A percentile compares a stretch with the other conserved stretches of the same genome.
Conservation (phyloP, 2,329 filamentous ascomycete genomes). For the Diaporthe citri region DNA sequence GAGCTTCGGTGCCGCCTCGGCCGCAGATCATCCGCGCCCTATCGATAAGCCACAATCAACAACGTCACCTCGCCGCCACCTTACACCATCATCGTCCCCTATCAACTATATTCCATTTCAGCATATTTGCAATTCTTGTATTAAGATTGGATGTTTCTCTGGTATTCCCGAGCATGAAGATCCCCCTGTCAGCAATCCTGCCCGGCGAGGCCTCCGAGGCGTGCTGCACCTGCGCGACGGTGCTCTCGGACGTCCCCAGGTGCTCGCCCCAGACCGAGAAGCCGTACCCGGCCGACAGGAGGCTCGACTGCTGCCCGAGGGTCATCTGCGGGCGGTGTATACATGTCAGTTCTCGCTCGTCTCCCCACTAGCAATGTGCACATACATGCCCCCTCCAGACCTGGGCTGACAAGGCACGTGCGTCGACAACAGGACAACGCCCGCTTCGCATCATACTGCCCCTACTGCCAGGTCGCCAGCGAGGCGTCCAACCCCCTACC, state of each 20-base stretch:
- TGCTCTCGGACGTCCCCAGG: constrained; percentile 67
- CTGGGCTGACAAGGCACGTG: constrained; percentile 35
- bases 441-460: constrained; percentile 76
- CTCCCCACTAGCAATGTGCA: too few species aligned
- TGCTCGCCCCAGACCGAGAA: constrained; percentile 71
- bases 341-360: constrained; percentile 67
- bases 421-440: constrained; percentile 67
- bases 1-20: constrained; percentile 31
- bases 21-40: constrained; percentile 17
- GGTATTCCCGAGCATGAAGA: constrained; percentile 27
- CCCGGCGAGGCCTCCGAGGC: constrained; percentile 51
- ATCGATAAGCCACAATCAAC: constrained; percentile 38
- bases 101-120: neutral
- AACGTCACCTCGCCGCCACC: constrained; percentile 38
- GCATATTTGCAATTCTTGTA: neutral
- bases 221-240: constrained; percentile 78
- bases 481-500: constrained; percentile 67
- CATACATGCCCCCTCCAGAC: neutral
- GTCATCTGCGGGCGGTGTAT: constrained; percentile 80
- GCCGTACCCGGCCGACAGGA: constrained; percentile 64
- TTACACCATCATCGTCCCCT: neutral
- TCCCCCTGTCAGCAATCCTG: constrained; percentile 27
- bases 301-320: constrained; percentile 76
- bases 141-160: neutral
- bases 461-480: constrained; percentile 81